These are phyloP conservation scores for Lathyrus oleraceus DNA, from an alignment of 306 rosid species.

Conservation along the genomic window DNA sequence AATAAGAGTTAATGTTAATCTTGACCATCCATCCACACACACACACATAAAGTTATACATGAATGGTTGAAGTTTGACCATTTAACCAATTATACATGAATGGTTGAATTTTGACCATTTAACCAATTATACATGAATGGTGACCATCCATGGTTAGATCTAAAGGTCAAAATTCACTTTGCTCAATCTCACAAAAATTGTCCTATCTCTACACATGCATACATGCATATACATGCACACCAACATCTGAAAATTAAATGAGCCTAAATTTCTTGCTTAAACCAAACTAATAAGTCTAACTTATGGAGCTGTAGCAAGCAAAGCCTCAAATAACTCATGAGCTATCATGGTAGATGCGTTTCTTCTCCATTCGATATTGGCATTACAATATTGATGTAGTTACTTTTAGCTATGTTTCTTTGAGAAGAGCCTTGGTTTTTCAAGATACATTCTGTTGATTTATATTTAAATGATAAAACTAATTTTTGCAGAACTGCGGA, in stretches of 20 bases:
- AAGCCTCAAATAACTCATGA: conserved; percentile 4
- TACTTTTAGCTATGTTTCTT: conserved; percentile 26
- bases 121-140: neutral
- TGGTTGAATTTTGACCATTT: neutral
- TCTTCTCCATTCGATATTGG: conserved; percentile 19
- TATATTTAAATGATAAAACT: conserved; percentile 28
- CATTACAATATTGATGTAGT: conserved; percentile 25
- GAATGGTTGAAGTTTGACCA: neutral
- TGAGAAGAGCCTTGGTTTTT: conserved; percentile 25
- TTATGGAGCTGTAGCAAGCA: conserved; percentile 7
- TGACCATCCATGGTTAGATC: conserved; percentile 1
- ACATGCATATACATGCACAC: neutral
- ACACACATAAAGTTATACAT: too few relatives aligned
- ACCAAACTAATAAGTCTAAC: neutral
- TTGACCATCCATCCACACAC: neutral
- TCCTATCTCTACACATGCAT: neutral
- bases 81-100: neutral
- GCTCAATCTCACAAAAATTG: neutral
- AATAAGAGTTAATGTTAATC: neutral
- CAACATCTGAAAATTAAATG: neutral
- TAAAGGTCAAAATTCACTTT: neutral
- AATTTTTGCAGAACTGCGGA: conserved; percentile 75
- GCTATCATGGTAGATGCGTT: neutral
- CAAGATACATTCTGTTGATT: conserved; percentile 12
- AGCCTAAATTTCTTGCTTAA: neutral